phyloP scores from a whole-genome alignment of 192 early-diverging fungal genomes.

The Coemansia pectinata region DNA sequence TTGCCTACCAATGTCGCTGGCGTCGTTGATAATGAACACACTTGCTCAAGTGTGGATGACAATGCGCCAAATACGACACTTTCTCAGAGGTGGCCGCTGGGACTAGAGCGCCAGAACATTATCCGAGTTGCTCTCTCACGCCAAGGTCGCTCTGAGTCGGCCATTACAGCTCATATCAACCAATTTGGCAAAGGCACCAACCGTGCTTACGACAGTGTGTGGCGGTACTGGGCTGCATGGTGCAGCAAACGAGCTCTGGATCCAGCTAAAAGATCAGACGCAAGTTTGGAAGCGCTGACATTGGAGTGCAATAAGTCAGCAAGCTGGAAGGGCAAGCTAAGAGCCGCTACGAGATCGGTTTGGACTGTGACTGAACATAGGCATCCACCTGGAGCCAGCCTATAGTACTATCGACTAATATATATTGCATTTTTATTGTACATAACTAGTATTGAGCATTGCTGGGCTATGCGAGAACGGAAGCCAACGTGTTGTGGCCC shows the following conservation, averaged over 20 bases:
- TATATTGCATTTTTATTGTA: background rate
- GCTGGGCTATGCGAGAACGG: background rate
- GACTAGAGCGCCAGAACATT: background rate
- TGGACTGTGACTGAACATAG: background rate
- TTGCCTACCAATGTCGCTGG: background rate
- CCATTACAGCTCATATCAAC: background rate
- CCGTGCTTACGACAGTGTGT: background rate
- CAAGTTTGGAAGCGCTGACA: background rate
- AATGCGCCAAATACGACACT: background rate
- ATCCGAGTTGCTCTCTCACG: background rate
- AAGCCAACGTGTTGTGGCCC: slow-evolving; percentile 2
- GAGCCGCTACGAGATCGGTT: background rate
- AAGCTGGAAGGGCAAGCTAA: background rate
- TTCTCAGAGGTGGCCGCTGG: background rate
- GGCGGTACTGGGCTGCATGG: background rate
- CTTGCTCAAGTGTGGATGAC: background rate
- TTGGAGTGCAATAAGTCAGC: background rate
- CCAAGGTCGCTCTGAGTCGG: background rate
- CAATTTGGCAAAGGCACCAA: background rate
- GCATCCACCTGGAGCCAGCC: background rate
- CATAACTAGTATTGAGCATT: background rate
- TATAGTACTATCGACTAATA: background rate
- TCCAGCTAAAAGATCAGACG: background rate
- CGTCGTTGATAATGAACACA: background rate
- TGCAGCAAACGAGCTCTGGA: background rate